Evolutionary conservation across 257 asterid species (phyloP), one percentile per base, ranked within the genome.

Genomic region (Datura wrightii): DNA sequence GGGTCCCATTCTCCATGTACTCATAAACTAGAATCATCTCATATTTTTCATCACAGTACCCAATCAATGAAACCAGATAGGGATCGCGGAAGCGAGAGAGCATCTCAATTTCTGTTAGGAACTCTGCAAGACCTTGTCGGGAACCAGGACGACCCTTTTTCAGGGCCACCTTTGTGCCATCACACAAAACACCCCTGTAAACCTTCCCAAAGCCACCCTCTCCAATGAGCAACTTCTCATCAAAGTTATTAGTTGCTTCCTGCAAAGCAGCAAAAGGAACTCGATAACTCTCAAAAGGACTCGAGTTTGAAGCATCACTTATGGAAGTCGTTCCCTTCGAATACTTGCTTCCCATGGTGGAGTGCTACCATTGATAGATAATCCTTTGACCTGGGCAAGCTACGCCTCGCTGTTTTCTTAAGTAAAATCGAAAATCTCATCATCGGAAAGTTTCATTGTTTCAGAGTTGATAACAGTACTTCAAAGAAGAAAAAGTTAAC

Each of bases 231-330:
- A 59, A 55, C 0, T 9, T 37, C 3, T n/a, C n/a, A 8, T 80
- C 52, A 46, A 80, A 80, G 83, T 80, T 39, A 41, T 16, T 44
- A 5, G 83, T 80, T 24, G 83, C 71, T 16, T 69, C 78, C 14
- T 39, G 31, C 52, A 69, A 69, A 69, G 52, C 52, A 15, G 14
- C 0, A 39, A 69, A 37, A 7, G 78, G 1, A 67, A 37, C 4
- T 67, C 50, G 31, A 67, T 1, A 0, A 67, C 24, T 5, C 3
- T 11, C 42, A 6, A 5, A 2, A 63, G 44, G 44, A 63, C 1
- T 63, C 39, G 8, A 54, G n/a, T 5, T 54, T 54, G 59, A 54
- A 54, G 59, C 24, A 55, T 6, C 62, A 55, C 24, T 55, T 55
- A 16, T 55, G 24, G 62, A 55, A 7, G 24, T 55, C 15, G 24